phyloP scores from a whole-genome alignment of 129 eudicot genomes.

The Calendula officinalis region DNA sequence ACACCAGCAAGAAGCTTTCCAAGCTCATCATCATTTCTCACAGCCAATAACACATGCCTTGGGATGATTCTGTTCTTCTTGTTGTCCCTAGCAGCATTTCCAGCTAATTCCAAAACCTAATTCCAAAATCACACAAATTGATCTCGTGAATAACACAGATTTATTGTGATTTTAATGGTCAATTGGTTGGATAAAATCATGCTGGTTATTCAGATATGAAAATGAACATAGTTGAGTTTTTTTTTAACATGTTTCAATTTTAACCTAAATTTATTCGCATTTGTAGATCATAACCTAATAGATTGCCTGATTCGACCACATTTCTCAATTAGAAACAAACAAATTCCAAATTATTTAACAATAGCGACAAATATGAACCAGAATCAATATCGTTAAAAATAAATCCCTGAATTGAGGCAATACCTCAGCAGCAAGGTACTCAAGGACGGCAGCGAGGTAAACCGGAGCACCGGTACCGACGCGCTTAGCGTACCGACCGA shows the following conservation, averaged over 20 bases:
- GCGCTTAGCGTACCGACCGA: constrained; percentile 38
- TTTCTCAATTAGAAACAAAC: neutral
- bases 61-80: constrained; percentile 57
- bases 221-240: no score
- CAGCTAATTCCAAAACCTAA: constrained; percentile 75
- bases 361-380: neutral
- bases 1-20: constrained; percentile 55
- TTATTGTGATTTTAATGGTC: no score
- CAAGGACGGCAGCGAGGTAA: constrained; percentile 34
- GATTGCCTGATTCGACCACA: neutral
- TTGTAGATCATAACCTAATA: neutral
- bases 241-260: neutral
- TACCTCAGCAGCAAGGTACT: constrained; percentile 50
- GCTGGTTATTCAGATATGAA: no score
- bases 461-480: constrained; percentile 41
- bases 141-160: neutral
- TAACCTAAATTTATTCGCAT: neutral
- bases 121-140: neutral
- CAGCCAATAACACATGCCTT: constrained; percentile 55
- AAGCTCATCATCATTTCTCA: constrained; percentile 68
- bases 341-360: neutral
- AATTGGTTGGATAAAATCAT: no score
- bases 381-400: neutral
- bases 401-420: constrained; percentile 5
- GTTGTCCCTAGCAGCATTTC: constrained; percentile 42